Evolutionary conservation across 768 basidiomycete species (phyloP).

Genomic region (Wakefieldia striispora): DNA sequence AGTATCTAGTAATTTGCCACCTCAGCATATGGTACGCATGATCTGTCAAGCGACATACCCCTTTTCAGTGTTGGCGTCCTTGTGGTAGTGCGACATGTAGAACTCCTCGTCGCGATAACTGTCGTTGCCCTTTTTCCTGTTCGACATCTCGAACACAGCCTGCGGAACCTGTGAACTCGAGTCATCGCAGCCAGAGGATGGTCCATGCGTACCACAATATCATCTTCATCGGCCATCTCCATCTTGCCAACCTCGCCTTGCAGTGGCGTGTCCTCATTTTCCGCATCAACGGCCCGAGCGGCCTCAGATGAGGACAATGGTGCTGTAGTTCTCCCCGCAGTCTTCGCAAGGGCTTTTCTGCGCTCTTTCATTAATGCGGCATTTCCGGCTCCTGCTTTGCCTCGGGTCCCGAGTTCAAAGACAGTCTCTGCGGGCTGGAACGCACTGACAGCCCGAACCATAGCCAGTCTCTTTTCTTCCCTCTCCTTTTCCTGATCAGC

Average conservation of each 20-base stretch:
- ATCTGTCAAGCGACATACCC: conserved; percentile 55
- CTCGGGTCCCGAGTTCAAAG: conserved; percentile 82
- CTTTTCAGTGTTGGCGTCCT: conserved; percentile 82
- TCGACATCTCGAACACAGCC: conserved; percentile 64
- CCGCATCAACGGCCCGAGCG: conserved; percentile 34
- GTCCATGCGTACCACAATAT: conserved; percentile 55
- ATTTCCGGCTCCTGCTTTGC: conserved; percentile 52
- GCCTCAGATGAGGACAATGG: conserved; percentile 28
- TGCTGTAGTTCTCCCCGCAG: conserved; percentile 46
- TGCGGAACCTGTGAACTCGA: conserved; percentile 27
- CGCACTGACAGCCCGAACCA: conserved; percentile 73
- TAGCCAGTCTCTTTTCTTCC: conserved; percentile 51
- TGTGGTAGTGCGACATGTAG: conserved; percentile 91
- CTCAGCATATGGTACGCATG: background rate
- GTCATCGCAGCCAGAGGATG: background rate
- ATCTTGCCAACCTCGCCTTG: conserved; percentile 32
- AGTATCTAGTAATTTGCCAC: conserved; percentile 57
- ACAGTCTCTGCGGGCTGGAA: conserved; percentile 90
- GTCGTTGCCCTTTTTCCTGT: conserved; percentile 41
- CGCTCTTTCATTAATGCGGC: conserved; percentile 86
- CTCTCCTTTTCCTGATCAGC: conserved; percentile 36
- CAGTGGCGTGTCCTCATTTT: conserved; percentile 31
- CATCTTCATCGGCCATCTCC: conserved; percentile 78
- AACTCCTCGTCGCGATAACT: conserved; percentile 78
- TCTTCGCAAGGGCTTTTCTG: conserved; percentile 71